These are phyloP conservation scores for Rubia balearica DNA, from an alignment of 305 asterid species.

Conservation along the genomic window DNA sequence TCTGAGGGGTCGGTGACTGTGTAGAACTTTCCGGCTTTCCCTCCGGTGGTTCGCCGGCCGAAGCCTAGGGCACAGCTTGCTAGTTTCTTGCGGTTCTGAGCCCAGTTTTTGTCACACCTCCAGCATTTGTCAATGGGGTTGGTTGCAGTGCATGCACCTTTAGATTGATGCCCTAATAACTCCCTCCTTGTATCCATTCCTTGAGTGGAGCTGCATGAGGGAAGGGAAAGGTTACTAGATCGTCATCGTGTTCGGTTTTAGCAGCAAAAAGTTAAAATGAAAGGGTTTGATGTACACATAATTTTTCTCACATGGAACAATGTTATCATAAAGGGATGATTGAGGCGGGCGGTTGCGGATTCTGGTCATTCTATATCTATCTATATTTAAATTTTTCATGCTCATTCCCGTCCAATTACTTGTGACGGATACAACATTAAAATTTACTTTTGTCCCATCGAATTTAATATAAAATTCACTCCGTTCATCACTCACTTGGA, in stretches of 20 bases:
- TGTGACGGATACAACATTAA: no score
- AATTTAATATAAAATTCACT: no score
- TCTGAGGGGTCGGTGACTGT: slow-evolving; percentile 52
- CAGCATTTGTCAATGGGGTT: slow-evolving; percentile 37
- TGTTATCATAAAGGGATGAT: background rate
- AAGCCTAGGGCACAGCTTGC: slow-evolving; percentile 31
- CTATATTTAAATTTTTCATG: no score
- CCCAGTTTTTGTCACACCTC: slow-evolving; percentile 31
- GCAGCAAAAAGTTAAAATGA: no score
- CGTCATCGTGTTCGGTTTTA: background rate
- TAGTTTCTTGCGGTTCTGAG: slow-evolving; percentile 19
- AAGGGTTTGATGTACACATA: background rate
- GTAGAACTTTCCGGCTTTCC: slow-evolving; percentile 29
- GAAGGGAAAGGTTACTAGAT: background rate
- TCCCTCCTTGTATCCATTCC: slow-evolving; percentile 26
- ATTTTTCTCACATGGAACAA: background rate
- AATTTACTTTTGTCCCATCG: no score
- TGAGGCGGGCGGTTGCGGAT: no score
- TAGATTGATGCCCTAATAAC: slow-evolving; percentile 5
- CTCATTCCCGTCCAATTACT: no score
- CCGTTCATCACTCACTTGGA: no score
- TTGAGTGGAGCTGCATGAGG: slow-evolving; percentile 5
- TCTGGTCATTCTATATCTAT: no score
- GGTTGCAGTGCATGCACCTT: slow-evolving; percentile 25
- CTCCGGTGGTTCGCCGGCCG: slow-evolving; percentile 28